A percentile compares a stretch with the other conserved stretches of the same genome.
Evolutionary conservation across 192 early-diverging fungal genomes (phyloP).

Genomic region (Podila clonocystis): DNA sequence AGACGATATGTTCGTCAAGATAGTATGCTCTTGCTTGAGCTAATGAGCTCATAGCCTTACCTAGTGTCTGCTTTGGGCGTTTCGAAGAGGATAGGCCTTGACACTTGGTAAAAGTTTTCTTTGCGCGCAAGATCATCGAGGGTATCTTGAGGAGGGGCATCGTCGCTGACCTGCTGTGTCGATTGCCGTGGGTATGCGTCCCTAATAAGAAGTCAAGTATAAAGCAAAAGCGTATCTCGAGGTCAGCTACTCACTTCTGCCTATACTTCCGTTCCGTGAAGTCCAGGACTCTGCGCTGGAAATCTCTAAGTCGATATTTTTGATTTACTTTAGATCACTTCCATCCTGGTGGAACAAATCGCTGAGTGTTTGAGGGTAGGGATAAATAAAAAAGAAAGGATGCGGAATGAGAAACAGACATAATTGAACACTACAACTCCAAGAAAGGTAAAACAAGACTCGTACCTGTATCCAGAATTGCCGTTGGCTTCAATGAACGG

Average conservation of each 20-base stretch:
- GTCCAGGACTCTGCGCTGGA: too few relatives aligned
- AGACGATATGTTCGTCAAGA: neutral
- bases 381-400: conserved; percentile 19
- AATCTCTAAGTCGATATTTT: neutral
- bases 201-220: neutral
- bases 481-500: neutral
- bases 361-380: conserved; percentile 16
- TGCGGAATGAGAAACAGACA: conserved; percentile 1
- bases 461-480: neutral
- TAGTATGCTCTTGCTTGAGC: neutral
- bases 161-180: conserved; percentile 31
- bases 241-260: neutral
- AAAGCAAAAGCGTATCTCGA: neutral
- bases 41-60: neutral
- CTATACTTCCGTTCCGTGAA: neutral
- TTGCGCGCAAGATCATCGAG: conserved; percentile 38
- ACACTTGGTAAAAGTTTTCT: conserved; percentile 22
- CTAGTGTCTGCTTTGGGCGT: conserved; percentile 10
- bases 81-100: conserved; percentile 1
- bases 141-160: conserved; percentile 40
- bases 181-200: conserved; percentile 12
- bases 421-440: neutral
- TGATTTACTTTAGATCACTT: conserved; percentile 3
- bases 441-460: neutral
- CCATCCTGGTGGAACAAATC: conserved; percentile 16